phyloP scores from a whole-genome alignment of 164 flowering plant genomes.

The Platanus orientalis region DNA sequence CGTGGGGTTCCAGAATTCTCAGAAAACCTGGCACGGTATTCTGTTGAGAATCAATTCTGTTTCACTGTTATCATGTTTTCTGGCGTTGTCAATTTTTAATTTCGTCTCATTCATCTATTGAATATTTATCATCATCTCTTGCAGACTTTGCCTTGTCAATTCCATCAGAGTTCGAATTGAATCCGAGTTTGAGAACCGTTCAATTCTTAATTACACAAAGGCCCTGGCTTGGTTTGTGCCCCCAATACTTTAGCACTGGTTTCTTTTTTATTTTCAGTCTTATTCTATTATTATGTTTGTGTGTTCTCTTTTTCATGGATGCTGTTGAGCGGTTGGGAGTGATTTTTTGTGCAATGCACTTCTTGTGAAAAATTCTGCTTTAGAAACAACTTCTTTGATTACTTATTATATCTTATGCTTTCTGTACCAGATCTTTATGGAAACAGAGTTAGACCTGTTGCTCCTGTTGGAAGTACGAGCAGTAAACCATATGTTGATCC shows the following conservation, averaged over 20 bases:
- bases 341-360: not conserved
- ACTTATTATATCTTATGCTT: not conserved
- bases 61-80: not conserved
- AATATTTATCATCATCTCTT: not conserved
- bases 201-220: slow-evolving; percentile 54
- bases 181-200: slow-evolving; percentile 42
- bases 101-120: not conserved
- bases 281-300: not conserved
- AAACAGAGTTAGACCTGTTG: slow-evolving; percentile 61
- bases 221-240: slow-evolving; percentile 81
- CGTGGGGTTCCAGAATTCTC: not conserved
- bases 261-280: not conserved
- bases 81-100: not conserved
- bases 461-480: slow-evolving; percentile 63
- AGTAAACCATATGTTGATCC: slow-evolving; percentile 57
- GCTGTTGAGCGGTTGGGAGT: not conserved
- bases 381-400: not conserved
- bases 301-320: not conserved
- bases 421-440: slow-evolving; percentile 79
- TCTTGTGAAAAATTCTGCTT: not conserved
- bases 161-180: slow-evolving; percentile 53
- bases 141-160: slow-evolving; percentile 44
- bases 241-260: not conserved
- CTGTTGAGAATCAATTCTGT: not conserved
- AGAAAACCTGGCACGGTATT: not conserved